These are phyloP conservation scores for Escallonia rubra DNA, from an alignment of 129 eudicot species.

Conservation along the genomic window DNA sequence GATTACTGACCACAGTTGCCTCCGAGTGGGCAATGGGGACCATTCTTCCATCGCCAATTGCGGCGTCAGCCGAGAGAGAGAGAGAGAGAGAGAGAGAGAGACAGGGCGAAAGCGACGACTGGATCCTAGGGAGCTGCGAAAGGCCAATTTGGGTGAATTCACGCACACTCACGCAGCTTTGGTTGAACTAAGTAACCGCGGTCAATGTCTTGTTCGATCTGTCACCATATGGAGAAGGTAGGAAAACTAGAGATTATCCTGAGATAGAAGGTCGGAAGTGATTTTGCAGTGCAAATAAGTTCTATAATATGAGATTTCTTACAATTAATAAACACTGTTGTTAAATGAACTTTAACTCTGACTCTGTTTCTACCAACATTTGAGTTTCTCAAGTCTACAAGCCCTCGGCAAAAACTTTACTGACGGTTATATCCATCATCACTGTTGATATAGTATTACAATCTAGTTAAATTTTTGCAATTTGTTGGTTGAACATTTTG, in stretches of 20 bases:
- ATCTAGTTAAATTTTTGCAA: too few species aligned
- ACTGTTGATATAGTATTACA: too few species aligned
- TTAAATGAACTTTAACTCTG: too few species aligned
- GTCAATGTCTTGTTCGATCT: neutral
- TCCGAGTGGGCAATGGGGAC: neutral
- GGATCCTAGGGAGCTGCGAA: constrained; percentile 9
- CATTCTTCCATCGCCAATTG: constrained; percentile 9
- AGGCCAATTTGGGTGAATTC: constrained; percentile 1
- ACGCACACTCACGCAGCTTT: neutral
- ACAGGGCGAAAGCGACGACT: neutral
- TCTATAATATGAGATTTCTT: too few species aligned
- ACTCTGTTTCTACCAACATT: too few species aligned
- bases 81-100: neutral
- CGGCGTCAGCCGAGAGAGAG: constrained; percentile 14
- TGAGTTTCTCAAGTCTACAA: too few species aligned
- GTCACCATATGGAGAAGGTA: neutral
- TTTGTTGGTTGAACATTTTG: too few species aligned
- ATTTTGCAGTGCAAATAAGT: too few species aligned
- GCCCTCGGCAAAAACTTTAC: too few species aligned
- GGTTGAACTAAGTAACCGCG: neutral
- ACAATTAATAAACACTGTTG: too few species aligned
- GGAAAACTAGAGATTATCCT: neutral
- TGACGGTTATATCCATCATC: too few species aligned
- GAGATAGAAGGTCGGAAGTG: neutral
- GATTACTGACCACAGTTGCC: too few species aligned